Evolutionary conservation across 2,329 filamentous ascomycete species (phyloP), one percentile per base, ranked within the genome.

Genomic region (Aspergillus novofumigatus): DNA sequence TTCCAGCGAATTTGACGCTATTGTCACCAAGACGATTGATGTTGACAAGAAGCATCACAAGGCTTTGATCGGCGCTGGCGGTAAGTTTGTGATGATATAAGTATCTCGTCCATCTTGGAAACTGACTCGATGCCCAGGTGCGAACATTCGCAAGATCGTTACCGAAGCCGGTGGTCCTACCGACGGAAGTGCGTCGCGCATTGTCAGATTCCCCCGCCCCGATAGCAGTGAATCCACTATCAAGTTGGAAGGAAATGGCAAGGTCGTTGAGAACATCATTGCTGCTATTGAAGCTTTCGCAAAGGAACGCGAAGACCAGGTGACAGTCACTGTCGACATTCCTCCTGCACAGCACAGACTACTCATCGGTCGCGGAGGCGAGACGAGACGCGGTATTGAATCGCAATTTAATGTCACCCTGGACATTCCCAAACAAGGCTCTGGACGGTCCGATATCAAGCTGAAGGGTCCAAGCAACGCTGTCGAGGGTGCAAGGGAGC

Each of bases 41-140:
- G 86, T 99, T n/a, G 92, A 97, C 65, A 90, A 91, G 79, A 96
- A 95, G 80, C 86, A 94, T 75, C 94, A 99, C 78, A 75, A 75
- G 76, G 85, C 88, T 54, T 81, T 99, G 62, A 99, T 99, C 74
- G 94, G 94, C 60, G 81, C 87, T 63, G 89, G 90, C 71, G 94
- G 92, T 92, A 83, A 78, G 89, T 79, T 67, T 50, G 29, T 28
- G 42, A 51, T 44, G 32, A 17, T 38, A 38, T 38, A 17, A 38
- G 14, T 38, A 7, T 38, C 14, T 38, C 14, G 17, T 38, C 32
- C 32, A 38, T 17, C 32, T 38, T 38, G 5, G 14, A 38, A 38
- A 7, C 32, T 38, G 14, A 38, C 32, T 17, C 14, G 5, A 38
- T 32, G 29, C 21, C n/a, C 57, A 93, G 91, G 92, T 67, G 82